These are phyloP conservation scores for Scalesia atractyloides DNA, from an alignment of 129 eudicot genomes.

Conservation along the genomic window DNA sequence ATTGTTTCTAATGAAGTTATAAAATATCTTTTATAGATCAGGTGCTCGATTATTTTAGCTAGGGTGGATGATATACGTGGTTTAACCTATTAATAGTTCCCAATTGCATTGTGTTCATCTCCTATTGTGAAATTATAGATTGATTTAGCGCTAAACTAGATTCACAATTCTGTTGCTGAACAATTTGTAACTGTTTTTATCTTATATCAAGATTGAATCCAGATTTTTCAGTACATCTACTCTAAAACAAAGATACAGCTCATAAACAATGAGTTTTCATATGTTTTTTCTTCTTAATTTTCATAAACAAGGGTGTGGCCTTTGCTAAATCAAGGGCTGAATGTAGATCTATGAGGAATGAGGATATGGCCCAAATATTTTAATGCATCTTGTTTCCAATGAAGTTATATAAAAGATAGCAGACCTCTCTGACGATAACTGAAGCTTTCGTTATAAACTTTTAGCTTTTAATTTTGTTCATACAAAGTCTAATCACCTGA, in stretches of 20 bases:
- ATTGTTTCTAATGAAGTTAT: neutral
- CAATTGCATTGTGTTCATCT: slow-evolving; percentile 2
- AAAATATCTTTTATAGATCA: neutral
- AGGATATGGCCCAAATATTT: neutral
- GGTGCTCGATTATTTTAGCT: too few relatives aligned
- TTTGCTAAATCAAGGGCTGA: neutral
- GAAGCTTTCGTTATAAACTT: slow-evolving; percentile 6
- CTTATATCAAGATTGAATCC: neutral
- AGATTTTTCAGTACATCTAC: neutral
- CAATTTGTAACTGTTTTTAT: neutral
- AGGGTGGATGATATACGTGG: neutral
- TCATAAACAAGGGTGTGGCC: neutral
- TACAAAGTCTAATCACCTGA: neutral
- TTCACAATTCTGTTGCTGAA: neutral
- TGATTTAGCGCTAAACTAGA: slow-evolving; percentile 14
- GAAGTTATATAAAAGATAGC: neutral
- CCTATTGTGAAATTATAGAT: slow-evolving; percentile 1
- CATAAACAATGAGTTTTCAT: neutral
- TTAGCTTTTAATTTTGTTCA: neutral
- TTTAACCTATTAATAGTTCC: neutral
- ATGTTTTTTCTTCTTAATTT: neutral
- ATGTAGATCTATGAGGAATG: neutral
- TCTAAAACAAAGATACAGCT: neutral
- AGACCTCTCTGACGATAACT: neutral
- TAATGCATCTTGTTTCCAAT: neutral